Evolutionary conservation across 1,139 yeast genomes (phyloP), one percentile per base, ranked within the genome.

Genomic region (Candida frijolesensis): DNA sequence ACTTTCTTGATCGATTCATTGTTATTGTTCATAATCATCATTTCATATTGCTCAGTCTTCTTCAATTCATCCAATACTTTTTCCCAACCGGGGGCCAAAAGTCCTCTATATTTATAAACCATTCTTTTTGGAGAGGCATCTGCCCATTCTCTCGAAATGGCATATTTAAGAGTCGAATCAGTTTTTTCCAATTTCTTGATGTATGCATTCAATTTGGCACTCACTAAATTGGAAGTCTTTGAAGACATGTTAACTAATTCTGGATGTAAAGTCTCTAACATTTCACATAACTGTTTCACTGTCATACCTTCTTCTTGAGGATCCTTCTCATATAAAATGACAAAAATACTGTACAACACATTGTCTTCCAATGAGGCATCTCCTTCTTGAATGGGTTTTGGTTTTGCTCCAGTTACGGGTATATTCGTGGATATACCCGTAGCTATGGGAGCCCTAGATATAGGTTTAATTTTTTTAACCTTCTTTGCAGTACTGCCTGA

Each of bases 111-210:
- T 45, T 87, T 91, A 61, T 88, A 88, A 35, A 88, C 90, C 96
- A 88, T 88, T 72, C 96, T 78, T 61, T 88, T 85, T 44, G 96
- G 96, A 4, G 89, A 84, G 15, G 92, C 89, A 65, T 86, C 92
- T 3, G 94, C 92, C 96, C 96, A 88, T 65, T 87, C 94, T 68
- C 96, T 79, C 2, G 90, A 84, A 48, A 88, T 71, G 25, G 94
- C 89, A 64, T 87, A 87, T 52, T 79, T 80, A 61, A 88, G 74
- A 45, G 82, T 79, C 54, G 82, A 76, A 63, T 87, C 95, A 56
- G 94, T 94, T 76, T 81, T 84, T 66, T 88, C 95, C 33, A 87
- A 89, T 59, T 91, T 78, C 63, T 88, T 88, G 44, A 87, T 94
- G 61, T 88, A 88, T 16, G 95, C 94, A 64, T 88, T 88, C 59